phyloP scores from a whole-genome alignment of 371 early-diverging fungal genomes.

The Saksenaea oblongispora region DNA sequence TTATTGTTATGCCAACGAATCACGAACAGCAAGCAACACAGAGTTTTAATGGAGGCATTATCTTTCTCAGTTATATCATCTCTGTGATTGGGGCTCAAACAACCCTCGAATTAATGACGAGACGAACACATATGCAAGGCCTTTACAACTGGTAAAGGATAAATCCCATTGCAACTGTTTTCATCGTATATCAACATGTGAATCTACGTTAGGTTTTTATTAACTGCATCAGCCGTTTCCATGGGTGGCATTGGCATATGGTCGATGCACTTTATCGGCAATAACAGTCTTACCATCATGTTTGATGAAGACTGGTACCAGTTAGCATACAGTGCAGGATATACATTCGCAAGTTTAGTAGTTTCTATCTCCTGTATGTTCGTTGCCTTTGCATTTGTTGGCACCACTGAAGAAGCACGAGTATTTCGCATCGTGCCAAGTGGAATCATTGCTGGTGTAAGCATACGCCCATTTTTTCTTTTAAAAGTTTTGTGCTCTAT shows the following conservation, averaged over 20 bases:
- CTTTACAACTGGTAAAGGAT: conserved; percentile 19
- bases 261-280: conserved; percentile 55
- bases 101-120: conserved; percentile 17
- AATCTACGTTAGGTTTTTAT: conserved; percentile 30
- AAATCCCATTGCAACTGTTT: not conserved
- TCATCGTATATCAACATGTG: not conserved
- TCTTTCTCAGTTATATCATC: conserved; percentile 25
- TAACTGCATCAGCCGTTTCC: conserved; percentile 34
- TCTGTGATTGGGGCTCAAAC: conserved; percentile 24
- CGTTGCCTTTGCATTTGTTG: conserved; percentile 43
- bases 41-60: conserved; percentile 24
- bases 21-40: conserved; percentile 12
- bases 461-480: not conserved
- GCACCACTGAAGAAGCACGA: conserved; percentile 40
- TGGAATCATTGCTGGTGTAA: conserved; percentile 48
- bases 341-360: conserved; percentile 40
- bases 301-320: conserved; percentile 20
- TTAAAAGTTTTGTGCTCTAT: not conserved
- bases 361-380: conserved; percentile 44
- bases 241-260: conserved; percentile 52
- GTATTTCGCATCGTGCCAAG: conserved; percentile 37
- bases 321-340: conserved; percentile 38
- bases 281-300: conserved; percentile 36
- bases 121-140: conserved; percentile 27
- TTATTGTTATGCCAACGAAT: not conserved